Evolutionary conservation across 176 grass and related monocot genomes (phyloP), one percentile per base, ranked within the genome.

Genomic region (Musa troglodytarum): DNA sequence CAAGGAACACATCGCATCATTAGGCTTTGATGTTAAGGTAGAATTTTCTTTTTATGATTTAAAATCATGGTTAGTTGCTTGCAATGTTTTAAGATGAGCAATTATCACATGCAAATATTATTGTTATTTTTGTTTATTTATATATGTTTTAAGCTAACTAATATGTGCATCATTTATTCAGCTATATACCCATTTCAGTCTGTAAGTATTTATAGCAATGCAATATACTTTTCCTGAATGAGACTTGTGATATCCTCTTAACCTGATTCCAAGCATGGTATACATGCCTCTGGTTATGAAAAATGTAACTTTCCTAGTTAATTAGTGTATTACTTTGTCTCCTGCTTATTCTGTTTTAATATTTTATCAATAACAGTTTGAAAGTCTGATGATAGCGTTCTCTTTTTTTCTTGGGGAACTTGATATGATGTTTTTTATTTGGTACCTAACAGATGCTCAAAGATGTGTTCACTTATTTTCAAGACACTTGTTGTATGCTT

Each of bases 11-110:
- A 85, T 94, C 53, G 76, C 65, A 54, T 94, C 88, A 23, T 56
- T 94, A 53, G 90, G 88, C 74, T 87, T 91, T 82, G 11, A 84
- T 74, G 86, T 82, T 75, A 91, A 93, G 90, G 90, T 91, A 85
- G 25, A 56, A 63, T 58, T 14, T 77, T 1, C 8, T n/a, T 56
- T 26, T 61, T 58, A 11, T 69, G n/a, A 76, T 77, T 43, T 22
- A 34, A 75, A 24, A 2, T 56, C 73, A 54, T 51, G 6, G 34
- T 81, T 61, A 17, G 19, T 34, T 84, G 63, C 15, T 75, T 23
- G 20, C 4, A 16, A 53, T 62, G 56, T 43, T 80, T 53, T 2
- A 63, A 50, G 75, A 34, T 70, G 26, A 43, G 34, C 34, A 43
- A 43, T 43, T 43, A 43, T 43, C 34, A 43, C 34, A 43, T 43